phyloP scores from a whole-genome alignment of 2,329 filamentous ascomycete genomes.

The Arthrobotrys musiformis region DNA sequence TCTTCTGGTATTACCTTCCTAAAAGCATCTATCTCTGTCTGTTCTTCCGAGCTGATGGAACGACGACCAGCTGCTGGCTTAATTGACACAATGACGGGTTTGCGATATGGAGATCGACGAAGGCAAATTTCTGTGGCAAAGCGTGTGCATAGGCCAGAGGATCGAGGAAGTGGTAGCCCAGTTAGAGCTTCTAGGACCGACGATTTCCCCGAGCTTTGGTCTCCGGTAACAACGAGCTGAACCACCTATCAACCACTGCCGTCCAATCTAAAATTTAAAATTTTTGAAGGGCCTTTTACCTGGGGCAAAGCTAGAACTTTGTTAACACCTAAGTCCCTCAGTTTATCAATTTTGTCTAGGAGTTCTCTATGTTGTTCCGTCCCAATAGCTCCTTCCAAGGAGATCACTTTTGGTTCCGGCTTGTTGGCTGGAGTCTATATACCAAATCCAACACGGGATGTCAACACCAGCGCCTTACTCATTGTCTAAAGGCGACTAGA shows the following conservation, averaged over 20 bases:
- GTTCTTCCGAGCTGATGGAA: not conserved
- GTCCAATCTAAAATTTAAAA: not conserved
- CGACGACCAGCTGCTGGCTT: conserved; percentile 1
- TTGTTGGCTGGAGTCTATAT: not conserved
- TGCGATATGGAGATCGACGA: conserved; percentile 60
- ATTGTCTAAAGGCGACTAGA: too few relatives aligned
- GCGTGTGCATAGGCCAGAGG: conserved; percentile 63
- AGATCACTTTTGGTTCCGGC: not conserved
- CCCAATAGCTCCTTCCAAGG: not conserved
- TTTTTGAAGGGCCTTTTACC: not conserved
- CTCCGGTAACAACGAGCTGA: conserved; percentile 63
- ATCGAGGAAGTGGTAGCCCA: conserved; percentile 62
- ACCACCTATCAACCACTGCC: not conserved
- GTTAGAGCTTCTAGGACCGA: conserved; percentile 62
- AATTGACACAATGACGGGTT: conserved; percentile 57
- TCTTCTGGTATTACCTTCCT: conserved; percentile 47
- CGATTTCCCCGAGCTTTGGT: conserved; percentile 63
- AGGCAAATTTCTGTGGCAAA: conserved; percentile 66
- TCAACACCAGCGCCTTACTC: too few relatives aligned
- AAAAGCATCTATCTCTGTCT: conserved; percentile 20
- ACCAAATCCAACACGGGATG: not conserved
- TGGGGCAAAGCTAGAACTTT: conserved; percentile 32
- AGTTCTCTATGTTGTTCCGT: conserved; percentile 27
- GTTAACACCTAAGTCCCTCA: conserved; percentile 27
- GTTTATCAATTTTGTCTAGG: conserved; percentile 34